Conservation (phyloP, 257 asterid species). For the Solanum chiquidenum region DNA sequence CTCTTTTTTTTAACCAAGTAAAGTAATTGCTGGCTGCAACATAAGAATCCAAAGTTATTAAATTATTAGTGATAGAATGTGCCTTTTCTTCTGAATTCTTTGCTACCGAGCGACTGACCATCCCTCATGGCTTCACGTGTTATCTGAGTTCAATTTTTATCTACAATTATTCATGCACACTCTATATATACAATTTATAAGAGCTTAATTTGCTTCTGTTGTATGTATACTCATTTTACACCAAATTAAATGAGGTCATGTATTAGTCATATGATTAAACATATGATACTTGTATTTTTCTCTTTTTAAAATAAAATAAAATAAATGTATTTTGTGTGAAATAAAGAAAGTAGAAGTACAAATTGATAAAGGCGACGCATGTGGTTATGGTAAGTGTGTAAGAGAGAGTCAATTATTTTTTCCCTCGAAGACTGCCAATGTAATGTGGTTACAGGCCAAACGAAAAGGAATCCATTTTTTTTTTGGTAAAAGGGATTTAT, state of each 20-base stretch:
- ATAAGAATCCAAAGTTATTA: constrained; percentile 29
- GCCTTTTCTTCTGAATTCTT: neutral
- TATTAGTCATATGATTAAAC: neutral
- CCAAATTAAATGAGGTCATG: neutral
- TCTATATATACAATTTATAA: neutral
- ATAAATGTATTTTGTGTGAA: neutral
- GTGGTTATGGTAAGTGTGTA: constrained; percentile 3
- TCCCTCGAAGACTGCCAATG: constrained; percentile 28
- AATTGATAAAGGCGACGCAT: constrained; percentile 1
- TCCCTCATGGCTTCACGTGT: constrained; percentile 71
- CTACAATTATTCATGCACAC: neutral
- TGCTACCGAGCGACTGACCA: constrained; percentile 21
- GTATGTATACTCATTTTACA: neutral
- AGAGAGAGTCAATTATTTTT: neutral
- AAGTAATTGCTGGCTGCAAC: neutral
- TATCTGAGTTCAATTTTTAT: constrained; percentile 13
- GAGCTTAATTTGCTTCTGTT: neutral
- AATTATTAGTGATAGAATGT: constrained; percentile 22
- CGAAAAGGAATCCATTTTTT: constrained; percentile 29
- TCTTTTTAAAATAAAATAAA: no score
- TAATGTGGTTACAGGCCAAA: neutral
- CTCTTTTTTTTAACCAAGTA: neutral
- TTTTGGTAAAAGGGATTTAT: constrained; percentile 37
- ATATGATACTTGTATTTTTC: neutral
- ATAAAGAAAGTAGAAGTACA: neutral